Conservation (phyloP, 192 early-diverging fungal species). For the Gigaspora rosea region DNA sequence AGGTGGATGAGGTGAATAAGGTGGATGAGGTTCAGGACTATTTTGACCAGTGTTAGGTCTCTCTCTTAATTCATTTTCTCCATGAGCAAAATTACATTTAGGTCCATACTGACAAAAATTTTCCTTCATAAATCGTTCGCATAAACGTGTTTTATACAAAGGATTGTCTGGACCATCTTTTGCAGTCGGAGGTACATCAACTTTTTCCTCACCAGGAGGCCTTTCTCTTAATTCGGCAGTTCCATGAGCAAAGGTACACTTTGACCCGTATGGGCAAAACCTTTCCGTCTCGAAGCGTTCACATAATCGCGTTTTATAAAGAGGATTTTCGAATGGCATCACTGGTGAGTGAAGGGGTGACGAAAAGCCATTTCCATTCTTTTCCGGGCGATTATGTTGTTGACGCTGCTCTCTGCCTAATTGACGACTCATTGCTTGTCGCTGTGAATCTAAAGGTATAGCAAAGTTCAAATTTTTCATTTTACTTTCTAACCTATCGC, state of each 20-base stretch:
- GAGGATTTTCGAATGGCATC: conserved; percentile 64
- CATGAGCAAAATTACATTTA: conserved; percentile 80
- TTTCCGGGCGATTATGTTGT: conserved; percentile 37
- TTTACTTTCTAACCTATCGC: conserved; percentile 44
- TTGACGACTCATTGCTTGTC: conserved; percentile 44
- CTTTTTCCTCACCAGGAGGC: conserved; percentile 35
- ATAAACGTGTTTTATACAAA: conserved; percentile 81
- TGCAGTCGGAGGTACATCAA: neutral
- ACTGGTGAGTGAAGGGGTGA: conserved; percentile 40
- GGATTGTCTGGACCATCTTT: conserved; percentile 58
- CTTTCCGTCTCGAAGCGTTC: conserved; percentile 81
- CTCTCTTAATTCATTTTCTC: conserved; percentile 44
- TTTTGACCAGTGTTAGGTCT: conserved; percentile 23
- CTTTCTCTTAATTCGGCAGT: conserved; percentile 63
- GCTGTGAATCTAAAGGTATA: conserved; percentile 49
- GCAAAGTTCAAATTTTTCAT: conserved; percentile 54
- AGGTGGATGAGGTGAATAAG: neutral
- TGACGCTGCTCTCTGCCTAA: conserved; percentile 30
- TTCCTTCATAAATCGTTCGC: conserved; percentile 79
- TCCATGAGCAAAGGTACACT: conserved; percentile 83
- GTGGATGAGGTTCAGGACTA: conserved; percentile 3
- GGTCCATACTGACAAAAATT: conserved; percentile 80
- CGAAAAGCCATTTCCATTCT: conserved; percentile 31
- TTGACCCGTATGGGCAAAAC: conserved; percentile 66
- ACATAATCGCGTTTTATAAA: conserved; percentile 87